A percentile compares a stretch with the other conserved stretches of the same genome.
Evolutionary conservation across 768 basidiomycete genomes (phyloP).

Genomic region (Favolaschia claudopus): DNA sequence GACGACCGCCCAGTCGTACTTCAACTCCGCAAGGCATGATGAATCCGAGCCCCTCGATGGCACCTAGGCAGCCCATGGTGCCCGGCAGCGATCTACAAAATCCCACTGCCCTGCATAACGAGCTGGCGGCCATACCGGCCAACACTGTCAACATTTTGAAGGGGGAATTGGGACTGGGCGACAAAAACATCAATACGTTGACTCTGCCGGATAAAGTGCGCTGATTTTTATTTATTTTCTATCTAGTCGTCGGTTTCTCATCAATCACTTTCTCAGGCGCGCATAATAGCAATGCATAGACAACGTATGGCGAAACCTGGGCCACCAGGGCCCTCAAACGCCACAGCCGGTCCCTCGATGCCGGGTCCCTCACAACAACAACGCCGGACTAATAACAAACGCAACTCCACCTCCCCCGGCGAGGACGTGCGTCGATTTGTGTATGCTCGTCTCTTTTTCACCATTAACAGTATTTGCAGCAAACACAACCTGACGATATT

Average conservation of each 20-base stretch:
- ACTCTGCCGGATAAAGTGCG: slow-evolving; percentile 68
- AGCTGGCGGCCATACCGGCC: slow-evolving; percentile 51
- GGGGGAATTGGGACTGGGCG: slow-evolving; percentile 49
- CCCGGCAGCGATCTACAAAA: slow-evolving; percentile 11
- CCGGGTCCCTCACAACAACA: slow-evolving; percentile 40
- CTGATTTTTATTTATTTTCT: slow-evolving; percentile 23
- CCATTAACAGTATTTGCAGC: slow-evolving; percentile 37
- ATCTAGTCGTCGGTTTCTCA: not conserved
- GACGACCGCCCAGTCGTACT: slow-evolving; percentile 68
- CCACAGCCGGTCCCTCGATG: slow-evolving; percentile 53
- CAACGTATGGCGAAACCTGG: slow-evolving; percentile 38
- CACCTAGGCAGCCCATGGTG: slow-evolving; percentile 48
- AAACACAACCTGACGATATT: slow-evolving; percentile 41
- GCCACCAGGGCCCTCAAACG: slow-evolving; percentile 42
- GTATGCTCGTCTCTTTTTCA: slow-evolving; percentile 4
- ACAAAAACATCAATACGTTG: slow-evolving; percentile 54
- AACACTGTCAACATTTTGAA: slow-evolving; percentile 43
- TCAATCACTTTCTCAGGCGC: slow-evolving; percentile 38
- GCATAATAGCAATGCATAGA: slow-evolving; percentile 40
- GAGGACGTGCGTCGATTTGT: slow-evolving; percentile 57
- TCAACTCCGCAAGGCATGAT: slow-evolving; percentile 58
- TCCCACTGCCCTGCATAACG: slow-evolving; percentile 42
- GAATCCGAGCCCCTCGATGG: slow-evolving; percentile 67
- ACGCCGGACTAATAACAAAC: slow-evolving; percentile 47
- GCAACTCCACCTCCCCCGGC: slow-evolving; percentile 68